These are phyloP conservation scores for Eudorina sp. DNA, from an alignment of 139 green algal genomes.

Conservation along the genomic window DNA sequence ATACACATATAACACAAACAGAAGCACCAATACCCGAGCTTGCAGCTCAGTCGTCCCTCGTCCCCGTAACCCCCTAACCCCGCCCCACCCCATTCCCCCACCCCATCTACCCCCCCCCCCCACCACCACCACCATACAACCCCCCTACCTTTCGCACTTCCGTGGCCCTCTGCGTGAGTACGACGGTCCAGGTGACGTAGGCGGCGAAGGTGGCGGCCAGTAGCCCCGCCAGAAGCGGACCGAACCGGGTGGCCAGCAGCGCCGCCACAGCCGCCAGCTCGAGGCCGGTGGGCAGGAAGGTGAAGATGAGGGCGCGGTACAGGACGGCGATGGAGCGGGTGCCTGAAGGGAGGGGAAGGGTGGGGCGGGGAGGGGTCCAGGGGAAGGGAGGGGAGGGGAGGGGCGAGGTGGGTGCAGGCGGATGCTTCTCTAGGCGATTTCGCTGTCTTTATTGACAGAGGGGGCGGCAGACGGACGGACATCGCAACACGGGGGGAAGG, in stretches of 20 bases:
- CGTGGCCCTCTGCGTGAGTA: constrained; percentile 77
- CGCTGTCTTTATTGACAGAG: too few species aligned
- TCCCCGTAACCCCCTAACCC: neutral
- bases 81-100: neutral
- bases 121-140: neutral
- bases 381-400: neutral
- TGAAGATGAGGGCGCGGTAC: constrained; percentile 96
- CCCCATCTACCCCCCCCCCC: neutral
- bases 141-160: constrained; percentile 53
- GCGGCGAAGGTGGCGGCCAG: constrained; percentile 89
- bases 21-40: too few species aligned
- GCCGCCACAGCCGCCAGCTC: constrained; percentile 91
- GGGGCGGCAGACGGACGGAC: too few species aligned
- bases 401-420: too few species aligned
- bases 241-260: constrained; percentile 81
- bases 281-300: constrained; percentile 91
- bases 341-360: constrained; percentile 63
- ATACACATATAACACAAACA: too few species aligned
- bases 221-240: constrained; percentile 65
- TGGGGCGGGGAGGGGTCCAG: neutral
- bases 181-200: constrained; percentile 91
- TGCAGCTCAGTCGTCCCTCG: too few species aligned
- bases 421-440: too few species aligned
- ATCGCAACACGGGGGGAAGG: too few species aligned
- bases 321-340: constrained; percentile 92